A percentile compares a stretch with the other conserved stretches of the same genome.
Conservation (phyloP, 2,329 filamentous ascomycete species). For the Scytalidium lignicola region DNA sequence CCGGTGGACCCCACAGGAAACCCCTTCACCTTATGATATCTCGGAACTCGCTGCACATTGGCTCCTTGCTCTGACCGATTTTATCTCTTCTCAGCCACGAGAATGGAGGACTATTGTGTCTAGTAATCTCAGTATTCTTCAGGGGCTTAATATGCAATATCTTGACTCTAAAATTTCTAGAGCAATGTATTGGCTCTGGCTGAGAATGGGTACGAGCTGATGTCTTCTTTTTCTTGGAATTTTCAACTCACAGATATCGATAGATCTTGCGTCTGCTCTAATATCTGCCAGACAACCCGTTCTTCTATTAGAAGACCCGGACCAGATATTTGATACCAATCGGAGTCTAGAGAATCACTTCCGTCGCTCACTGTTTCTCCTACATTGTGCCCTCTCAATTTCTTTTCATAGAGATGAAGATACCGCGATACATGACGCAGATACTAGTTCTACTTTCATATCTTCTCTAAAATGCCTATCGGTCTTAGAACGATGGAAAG, state of each 20-base stretch:
- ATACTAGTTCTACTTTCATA: neutral
- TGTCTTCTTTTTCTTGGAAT: neutral
- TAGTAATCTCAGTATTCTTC: neutral
- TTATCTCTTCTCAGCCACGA: neutral
- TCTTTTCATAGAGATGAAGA: constrained; percentile 1
- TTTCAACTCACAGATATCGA: neutral
- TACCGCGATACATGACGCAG: neutral
- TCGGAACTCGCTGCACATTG: neutral
- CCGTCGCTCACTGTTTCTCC: neutral
- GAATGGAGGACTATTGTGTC: neutral
- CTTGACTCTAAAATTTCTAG: neutral
- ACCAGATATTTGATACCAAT: neutral
- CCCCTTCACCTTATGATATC: neutral
- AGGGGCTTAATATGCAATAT: neutral
- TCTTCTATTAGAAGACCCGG: neutral
- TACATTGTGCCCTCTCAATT: neutral
- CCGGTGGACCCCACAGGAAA: neutral
- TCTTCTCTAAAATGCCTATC: neutral
- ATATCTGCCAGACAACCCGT: constrained; percentile 1
- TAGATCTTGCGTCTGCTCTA: constrained; percentile 1
- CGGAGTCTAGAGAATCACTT: neutral
- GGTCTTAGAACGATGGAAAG: neutral
- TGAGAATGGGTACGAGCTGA: constrained; percentile 2
- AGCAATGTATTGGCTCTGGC: constrained; percentile 2
- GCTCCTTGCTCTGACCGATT: neutral